Base-by-base conservation (phyloP, 2,329 filamentous ascomycete species). In the Aspergillus persii region DNA sequence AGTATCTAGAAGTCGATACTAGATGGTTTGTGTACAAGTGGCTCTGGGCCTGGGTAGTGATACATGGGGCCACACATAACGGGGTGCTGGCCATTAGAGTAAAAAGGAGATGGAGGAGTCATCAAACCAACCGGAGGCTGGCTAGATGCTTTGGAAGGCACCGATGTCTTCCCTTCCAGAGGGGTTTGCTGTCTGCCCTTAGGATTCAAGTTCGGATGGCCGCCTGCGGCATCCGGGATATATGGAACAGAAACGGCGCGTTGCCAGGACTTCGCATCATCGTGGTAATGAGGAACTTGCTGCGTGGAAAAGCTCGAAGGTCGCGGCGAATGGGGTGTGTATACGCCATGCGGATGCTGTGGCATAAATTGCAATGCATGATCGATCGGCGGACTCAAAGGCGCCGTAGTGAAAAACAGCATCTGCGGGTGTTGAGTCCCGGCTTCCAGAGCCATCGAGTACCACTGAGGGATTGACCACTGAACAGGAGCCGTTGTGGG, bases 381-480 rank as follows among this genome's bases (percentile, higher is more conserved):
- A 29, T 71, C 67, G 27, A 63, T 64, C 8, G 69, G 64, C 27
- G 69, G 65, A 7, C 63, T 61, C 50, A 70, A 53, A 44, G 69
- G 66, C 26, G 68, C 61, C 23, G 63, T 51, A 8, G 69, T 65
- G 46, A 73, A 74, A 15, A 64, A 71, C 2, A 67, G 62, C 9
- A 66, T 62, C 12, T 62, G 54, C 2, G 63, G 50, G 33, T 63
- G 61, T 8, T 66, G 70, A 12, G 65, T 66, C 18, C 66, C 61
- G 11, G 64, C 59, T 29, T 71, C 70, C 27, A 70, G 65, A 44
- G 70, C 62, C 58, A 72, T 61, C 0, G 66, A 58, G 53, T 72
- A 74, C 71, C 71, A 74, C 26, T 69, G 68, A 27, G 66, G 60
- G 5, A 66, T 56, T 3, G 68, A 62, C 69, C 69, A 71, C 48